A percentile compares a stretch with the other conserved stretches of the same genome.
These are phyloP conservation scores for Cystoderma amianthinum DNA, from an alignment of 768 basidiomycete species.

Conservation along the genomic window DNA sequence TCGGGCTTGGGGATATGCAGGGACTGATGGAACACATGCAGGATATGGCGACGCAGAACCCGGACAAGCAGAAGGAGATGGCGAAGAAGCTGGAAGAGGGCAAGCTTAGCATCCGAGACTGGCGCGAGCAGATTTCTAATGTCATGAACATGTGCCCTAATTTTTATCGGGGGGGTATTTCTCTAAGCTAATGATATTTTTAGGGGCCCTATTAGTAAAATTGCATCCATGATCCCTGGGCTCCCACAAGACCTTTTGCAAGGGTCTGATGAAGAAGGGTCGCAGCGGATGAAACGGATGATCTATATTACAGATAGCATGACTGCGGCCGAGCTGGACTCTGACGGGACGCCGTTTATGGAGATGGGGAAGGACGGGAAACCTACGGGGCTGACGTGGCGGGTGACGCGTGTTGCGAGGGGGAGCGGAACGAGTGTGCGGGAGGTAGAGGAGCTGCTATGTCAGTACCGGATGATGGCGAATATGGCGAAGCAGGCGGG, in stretches of 20 bases:
- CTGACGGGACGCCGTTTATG: constrained; percentile 90
- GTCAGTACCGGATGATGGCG: constrained; percentile 98
- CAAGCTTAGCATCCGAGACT: constrained; percentile 93
- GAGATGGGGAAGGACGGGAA: constrained; percentile 77
- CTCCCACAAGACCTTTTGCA: constrained; percentile 87
- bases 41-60: constrained; percentile 87
- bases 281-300: constrained; percentile 90
- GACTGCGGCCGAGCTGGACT: constrained; percentile 90
- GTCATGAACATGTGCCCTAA: constrained; percentile 98
- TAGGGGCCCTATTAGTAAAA: constrained; percentile 98
- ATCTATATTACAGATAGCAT: constrained; percentile 98
- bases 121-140: constrained; percentile 95
- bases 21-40: constrained; percentile 99
- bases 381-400: constrained; percentile 81
- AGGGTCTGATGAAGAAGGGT: constrained; percentile 91
- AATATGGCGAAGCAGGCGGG: constrained; percentile 98
- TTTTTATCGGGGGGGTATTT: neutral
- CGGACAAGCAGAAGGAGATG: constrained; percentile 97
- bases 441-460: constrained; percentile 96
- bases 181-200: constrained; percentile 4
- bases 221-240: constrained; percentile 98
- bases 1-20: constrained; percentile 95
- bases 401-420: constrained; percentile 83
- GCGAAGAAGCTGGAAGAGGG: constrained; percentile 97
- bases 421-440: constrained; percentile 93